phyloP scores from a whole-genome alignment of 1,284 basidiomycete species.

The Termitomyces sp. region DNA sequence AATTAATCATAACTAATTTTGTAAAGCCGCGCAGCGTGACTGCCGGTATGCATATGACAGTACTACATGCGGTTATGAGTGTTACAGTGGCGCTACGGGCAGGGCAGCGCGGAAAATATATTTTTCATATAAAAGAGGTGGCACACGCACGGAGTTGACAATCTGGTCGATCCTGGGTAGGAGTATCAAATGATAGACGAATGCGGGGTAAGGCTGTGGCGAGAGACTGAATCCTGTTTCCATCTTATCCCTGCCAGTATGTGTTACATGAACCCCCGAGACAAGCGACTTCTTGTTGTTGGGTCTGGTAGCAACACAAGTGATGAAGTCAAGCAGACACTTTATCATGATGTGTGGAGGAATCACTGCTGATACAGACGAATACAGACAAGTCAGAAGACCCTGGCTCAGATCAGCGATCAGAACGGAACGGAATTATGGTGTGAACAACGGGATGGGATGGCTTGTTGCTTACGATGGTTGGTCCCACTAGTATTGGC shows the following conservation, averaged over 20 bases:
- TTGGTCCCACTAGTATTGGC: too few relatives aligned
- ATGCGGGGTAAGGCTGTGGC: slow-evolving; percentile 10
- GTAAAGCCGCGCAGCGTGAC: too few relatives aligned
- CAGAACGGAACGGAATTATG: slow-evolving; percentile 7
- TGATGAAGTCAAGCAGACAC: slow-evolving; percentile 2
- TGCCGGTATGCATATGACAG: too few relatives aligned
- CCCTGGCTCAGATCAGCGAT: slow-evolving; percentile 6
- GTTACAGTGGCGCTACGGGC: not conserved
- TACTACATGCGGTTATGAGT: too few relatives aligned
- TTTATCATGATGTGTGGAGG: not conserved
- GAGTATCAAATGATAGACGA: not conserved
- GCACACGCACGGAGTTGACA: too few relatives aligned
- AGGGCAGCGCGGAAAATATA: not conserved
- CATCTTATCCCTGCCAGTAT: slow-evolving; percentile 1
- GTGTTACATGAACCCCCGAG: slow-evolving; percentile 4
- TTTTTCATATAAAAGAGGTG: too few relatives aligned
- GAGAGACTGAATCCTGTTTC: not conserved
- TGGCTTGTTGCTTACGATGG: too few relatives aligned
- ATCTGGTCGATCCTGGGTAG: not conserved
- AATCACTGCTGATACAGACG: too few relatives aligned
- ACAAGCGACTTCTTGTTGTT: slow-evolving; percentile 1
- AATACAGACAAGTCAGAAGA: not conserved
- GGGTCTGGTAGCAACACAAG: not conserved
- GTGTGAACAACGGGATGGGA: not conserved
- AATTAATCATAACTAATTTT: too few relatives aligned